Evolutionary conservation across 352 stramenopile genomes (phyloP), one percentile per base, ranked within the genome.

Genomic region (Phytophthora pistaciae): DNA sequence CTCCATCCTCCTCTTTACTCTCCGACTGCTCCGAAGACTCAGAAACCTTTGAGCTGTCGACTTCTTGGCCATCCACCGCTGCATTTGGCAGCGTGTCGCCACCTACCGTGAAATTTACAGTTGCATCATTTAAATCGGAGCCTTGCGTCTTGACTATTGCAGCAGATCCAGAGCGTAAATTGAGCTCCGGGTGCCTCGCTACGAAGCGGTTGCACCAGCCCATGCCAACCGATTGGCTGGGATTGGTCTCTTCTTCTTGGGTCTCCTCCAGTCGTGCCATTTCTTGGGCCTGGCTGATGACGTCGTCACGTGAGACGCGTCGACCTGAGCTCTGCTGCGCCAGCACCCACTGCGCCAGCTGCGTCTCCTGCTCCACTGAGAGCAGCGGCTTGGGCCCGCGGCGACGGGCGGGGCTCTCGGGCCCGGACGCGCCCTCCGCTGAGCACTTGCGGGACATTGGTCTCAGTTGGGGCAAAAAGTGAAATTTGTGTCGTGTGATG

Each of bases 141-240:
- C 16, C 38, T 50, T 25, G 75, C 5, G n/a, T 49, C 33, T 44
- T 31, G 40, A 20, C 10, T 29, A 44, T 21, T 29, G 36, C 23
- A 16, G 18, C 1, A 38, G 36, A 21, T 11, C 60, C 60, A 16
- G 31, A 52, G 49, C 67, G 67, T 25, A 74, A 56, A 62, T 44
- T 74, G 21, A 74, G 60, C 20, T 44, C 67, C 1, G 60, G 27
- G 23, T 74, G 56, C 10, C 67, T 60, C 18, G 60, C 49, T 4
- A 70, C 53, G 46, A 74, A 74, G 67, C 60, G 67, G 38, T 74
- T 74, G 60, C 67, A 74, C 67, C 67, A 74, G 14, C 67, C 60
- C 48, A 74, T 54, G 11, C 67, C 67, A 13, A 74, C 20, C 6
- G 27, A 25, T 60, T 52, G 64, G 5, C 27, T 54, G 23, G 29